Base-by-base conservation (phyloP, 371 early-diverging fungal genomes). In the Capillidium heterosporum region DNA sequence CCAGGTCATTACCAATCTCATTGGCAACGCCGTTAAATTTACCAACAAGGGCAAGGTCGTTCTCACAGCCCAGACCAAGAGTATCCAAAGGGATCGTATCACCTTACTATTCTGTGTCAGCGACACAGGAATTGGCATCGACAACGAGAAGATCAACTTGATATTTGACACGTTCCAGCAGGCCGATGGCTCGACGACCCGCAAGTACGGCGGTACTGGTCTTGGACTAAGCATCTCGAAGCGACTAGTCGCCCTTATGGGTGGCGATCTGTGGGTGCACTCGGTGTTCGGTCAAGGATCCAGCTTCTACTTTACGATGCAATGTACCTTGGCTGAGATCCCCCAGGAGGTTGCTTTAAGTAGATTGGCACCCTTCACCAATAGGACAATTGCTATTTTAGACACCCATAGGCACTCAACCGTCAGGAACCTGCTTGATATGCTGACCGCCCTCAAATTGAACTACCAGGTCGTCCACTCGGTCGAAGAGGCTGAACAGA, bases 121-220 rank as follows among this genome's bases (percentile, higher is more conserved):
- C 53, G 81, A 80, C 48, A 75, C 76, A 0, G 81, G 81, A n/a
- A 78, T 77, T 35, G 81, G 81, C 28, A 80, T 80, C 56, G 62
- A 67, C 40, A 53, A 63, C 1, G 78, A 77, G 51, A 73, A 76
- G 32, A 67, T 82, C 46, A 68, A 74, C 48, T 67, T 77, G 21
- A 80, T 89, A 21, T 91, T 91, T 61, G 80, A 82, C 48, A 84
- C 84, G 3, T 91, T 85, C 64, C 71, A 80, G 48, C 89, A 87
- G 63, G 89, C 85, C 1, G 85, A 82, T 59, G 81, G 84, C 8
- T 78, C 80, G 21, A 88, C 86, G 1, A 83, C 84, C 19, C 82
- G 87, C 57, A 81, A 81, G 65, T 87, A 81, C 60, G 85, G 85
- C 28, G 89, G 87, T 21, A 84, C 87, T 24, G 89, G 91, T 0